Base-by-base conservation (phyloP, 139 green algal genomes). In the Zygnema circumcarinatum region DNA sequence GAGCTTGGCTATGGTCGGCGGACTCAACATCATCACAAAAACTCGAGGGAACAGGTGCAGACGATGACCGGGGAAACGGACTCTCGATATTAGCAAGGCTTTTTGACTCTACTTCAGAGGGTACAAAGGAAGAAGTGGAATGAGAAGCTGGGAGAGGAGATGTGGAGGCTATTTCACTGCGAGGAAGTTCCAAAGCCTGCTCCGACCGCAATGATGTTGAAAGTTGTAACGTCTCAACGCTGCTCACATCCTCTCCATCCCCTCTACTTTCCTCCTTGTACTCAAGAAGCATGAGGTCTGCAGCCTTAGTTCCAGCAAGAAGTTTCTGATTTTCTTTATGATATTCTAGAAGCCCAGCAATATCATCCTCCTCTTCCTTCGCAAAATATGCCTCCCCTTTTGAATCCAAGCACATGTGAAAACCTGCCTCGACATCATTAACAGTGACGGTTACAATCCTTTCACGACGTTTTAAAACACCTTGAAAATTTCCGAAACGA, bases 401-500 rank as follows among this genome's bases (percentile, higher is more conserved):
- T 35, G 0, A n/a, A 38, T 90, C 85, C 31, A 90, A 52, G 42
- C 52, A 81, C 85, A 90, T 90, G 38, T 67, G 38, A 31, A 90
- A 88, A 67, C 78, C 31, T 22, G 82, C 85, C 56, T 88, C 85
- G 31, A 83, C 79, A 31, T 75, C 91, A 67, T 98, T 98, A 31
- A 98, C 92, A 20, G 83, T 89, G 16, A 98, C 93, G 25, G 91
- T 88, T 16, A 98, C 95, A 21, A 88, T 52, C 41, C 92, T 92
- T 79, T 98, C 93, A 22, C 93, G 92, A 42, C 85, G 92, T 38
- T 95, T 90, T 31, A 94, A 74, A 76, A 97, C 87, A n/a, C 94
- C 93, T 1, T 96, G 95, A 91, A 98, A 98, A 87, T 98, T 98
- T 53, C 96, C 96, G 89, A 98, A 98, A 0, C 96, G 94, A 36